Base-by-base conservation (phyloP, 2,329 filamentous ascomycete genomes). In the Cercospora sojina region DNA sequence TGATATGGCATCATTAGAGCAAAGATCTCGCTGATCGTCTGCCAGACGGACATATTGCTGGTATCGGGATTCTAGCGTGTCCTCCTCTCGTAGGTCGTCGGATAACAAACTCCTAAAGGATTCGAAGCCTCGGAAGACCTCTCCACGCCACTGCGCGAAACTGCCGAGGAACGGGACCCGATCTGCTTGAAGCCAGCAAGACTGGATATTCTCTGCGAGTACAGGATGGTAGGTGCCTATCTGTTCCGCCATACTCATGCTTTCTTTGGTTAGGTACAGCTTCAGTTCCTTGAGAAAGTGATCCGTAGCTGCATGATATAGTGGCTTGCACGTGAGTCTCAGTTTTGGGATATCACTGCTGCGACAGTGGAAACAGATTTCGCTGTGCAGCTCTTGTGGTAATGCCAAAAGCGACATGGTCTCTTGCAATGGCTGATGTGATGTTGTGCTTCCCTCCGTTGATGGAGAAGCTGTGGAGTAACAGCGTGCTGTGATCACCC, bases 281-380 rank as follows among this genome's bases (percentile, higher is more conserved):
- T 56, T 59, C 56, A 59, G 20, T 32, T 59, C 56, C 18, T 25
- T 29, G 32, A 59, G 56, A 20, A 60, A 47, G 25, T 60, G 38
- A 20, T 60, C 38, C 16, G 32, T 27, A 9, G 58, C 58, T 10
- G 38, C 32, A 60, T 60, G 31, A 25, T 31, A 43, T 5, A 49
- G 23, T n/a, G 23, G 23, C 58, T 43, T 43, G 27, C 27, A 25
- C 8, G 58, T 43, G 13, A 60, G 58, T 38, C 58, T 47, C 9
- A 43, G 23, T 47, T 43, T 38, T 7, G 58, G 27, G 23, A 60
- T n/a, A 27, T 60, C 58, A 13, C 13, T 41, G 16, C 38, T 20
- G 16, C 38, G 20, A 38, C 32, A 60, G 29, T 47, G 58, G 27
- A 16, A 38, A 38, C 35, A 47, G 18, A 60, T 49, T 13, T 43